A percentile compares a stretch with the other conserved stretches of the same genome.
phyloP scores from a whole-genome alignment of 805 yeast species.

The Wickerhamiella siamensis region DNA sequence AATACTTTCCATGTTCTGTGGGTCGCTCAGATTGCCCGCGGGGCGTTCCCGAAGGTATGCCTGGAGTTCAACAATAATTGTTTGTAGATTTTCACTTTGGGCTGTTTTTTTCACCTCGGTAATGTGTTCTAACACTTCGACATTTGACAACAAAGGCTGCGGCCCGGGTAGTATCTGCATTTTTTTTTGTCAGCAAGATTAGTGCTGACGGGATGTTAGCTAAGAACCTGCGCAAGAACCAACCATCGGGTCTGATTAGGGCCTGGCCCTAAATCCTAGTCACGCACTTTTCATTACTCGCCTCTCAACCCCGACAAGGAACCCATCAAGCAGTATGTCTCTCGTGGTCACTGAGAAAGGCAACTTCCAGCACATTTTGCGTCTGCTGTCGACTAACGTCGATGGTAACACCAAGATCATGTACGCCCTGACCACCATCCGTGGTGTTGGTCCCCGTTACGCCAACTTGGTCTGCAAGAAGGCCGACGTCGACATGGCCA shows the following conservation, averaged over 20 bases:
- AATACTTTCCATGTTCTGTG: conserved; percentile 25
- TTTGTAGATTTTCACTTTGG: conserved; percentile 21
- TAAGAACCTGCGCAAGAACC: neutral
- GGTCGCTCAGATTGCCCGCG: conserved; percentile 24
- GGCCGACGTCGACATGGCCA: conserved; percentile 96
- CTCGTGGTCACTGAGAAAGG: conserved; percentile 98
- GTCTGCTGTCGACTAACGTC: conserved; percentile 99
- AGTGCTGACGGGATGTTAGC: too few relatives aligned
- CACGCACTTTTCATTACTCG: conserved; percentile 21
- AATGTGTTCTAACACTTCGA: conserved; percentile 47
- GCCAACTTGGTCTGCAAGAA: conserved; percentile 99
- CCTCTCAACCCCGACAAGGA: conserved; percentile 13
- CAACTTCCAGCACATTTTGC: conserved; percentile 99
- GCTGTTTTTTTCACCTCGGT: conserved; percentile 30
- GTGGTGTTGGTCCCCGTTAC: conserved; percentile 99
- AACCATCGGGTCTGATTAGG: neutral
- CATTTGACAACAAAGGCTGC: conserved; percentile 48
- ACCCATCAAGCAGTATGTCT: conserved; percentile 40
- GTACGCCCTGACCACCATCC: conserved; percentile 99
- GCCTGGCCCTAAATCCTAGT: conserved; percentile 2
- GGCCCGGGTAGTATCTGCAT: conserved; percentile 36
- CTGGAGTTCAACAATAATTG: conserved; percentile 25
- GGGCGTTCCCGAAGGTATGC: conserved; percentile 29
- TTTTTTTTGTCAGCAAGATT: neutral
- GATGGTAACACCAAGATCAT: conserved; percentile 99